Conservation (phyloP, 2,329 filamentous ascomycete species). For the Talaromyces sp. region DNA sequence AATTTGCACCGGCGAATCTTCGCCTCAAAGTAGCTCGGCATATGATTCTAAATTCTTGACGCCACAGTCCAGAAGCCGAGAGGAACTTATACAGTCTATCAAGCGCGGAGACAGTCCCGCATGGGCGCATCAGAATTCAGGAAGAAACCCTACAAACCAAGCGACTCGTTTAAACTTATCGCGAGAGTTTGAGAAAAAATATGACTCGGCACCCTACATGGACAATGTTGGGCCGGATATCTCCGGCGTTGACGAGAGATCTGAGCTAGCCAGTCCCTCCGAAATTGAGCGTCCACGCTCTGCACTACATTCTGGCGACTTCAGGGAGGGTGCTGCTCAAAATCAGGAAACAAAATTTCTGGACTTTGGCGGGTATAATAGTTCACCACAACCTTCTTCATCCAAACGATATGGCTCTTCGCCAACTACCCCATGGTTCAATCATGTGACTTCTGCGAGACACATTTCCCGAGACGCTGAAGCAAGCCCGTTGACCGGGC, state of each 20-base stretch:
- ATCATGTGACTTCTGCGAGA: conserved; percentile 26
- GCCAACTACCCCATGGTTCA: conserved; percentile 57
- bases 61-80: conserved; percentile 53
- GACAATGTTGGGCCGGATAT: conserved; percentile 33
- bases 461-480: conserved; percentile 18
- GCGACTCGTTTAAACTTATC: conserved; percentile 36
- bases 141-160: conserved; percentile 40
- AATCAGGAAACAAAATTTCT: conserved; percentile 11
- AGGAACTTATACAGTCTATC: conserved; percentile 76
- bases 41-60: conserved; percentile 21
- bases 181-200: conserved; percentile 16
- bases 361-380: conserved; percentile 25
- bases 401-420: conserved; percentile 42
- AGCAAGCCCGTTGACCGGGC: conserved; percentile 21
- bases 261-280: conserved; percentile 52
- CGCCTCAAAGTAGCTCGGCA: conserved; percentile 19
- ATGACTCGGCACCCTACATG: conserved; percentile 18
- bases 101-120: conserved; percentile 74
- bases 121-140: conserved; percentile 66
- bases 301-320: conserved; percentile 62
- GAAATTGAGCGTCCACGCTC: conserved; percentile 81
- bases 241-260: conserved; percentile 34
- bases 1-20: conserved; percentile 18
- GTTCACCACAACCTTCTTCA: conserved; percentile 18
- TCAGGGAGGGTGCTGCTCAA: conserved; percentile 46